Base-by-base conservation (phyloP, 768 basidiomycete species). In the Mycena epipterygia region DNA sequence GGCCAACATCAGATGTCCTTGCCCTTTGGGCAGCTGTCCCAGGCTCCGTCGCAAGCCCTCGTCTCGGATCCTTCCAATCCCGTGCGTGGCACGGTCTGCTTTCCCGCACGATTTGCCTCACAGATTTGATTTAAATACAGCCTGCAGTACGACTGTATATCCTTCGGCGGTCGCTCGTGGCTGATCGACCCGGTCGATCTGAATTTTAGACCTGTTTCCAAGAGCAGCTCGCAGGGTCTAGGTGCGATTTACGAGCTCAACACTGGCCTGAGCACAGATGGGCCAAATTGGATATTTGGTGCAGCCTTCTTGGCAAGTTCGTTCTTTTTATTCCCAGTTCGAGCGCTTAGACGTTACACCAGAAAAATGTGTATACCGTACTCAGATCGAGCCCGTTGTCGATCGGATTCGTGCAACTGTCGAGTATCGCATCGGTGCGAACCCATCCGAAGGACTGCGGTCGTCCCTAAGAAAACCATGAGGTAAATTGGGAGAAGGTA, bases 291-390 rank as follows among this genome's bases (percentile, higher is more conserved):
- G 61, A 52, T 63, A 25, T 63, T 63, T 11, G 61, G 61, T 17
- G 41, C 19, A 23, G 19, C 46, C 14, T 63, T 63, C 32, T 35
- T 63, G 49, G 61, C 41, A n/a, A 32, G 11, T 44, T 7, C 30
- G 2, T 16, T 32, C 27, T 4, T 37, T 41, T 12, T 33, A 27
- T 39, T 14, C 25, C 33, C 16, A 14, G 12, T 17, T 19, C 11
- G 35, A 16, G 5, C 13, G 17, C 42, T 44, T n/a, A 44, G 21
- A 21, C 25, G 48, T 25, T 32, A 6, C 17, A 4, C 33, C 37
- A 63, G 61, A 63, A 63, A 52, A 63, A 63, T 19, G 61, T 63
- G n/a, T 63, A 63, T 44, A 39, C 35, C 13, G 61, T 52, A 17
- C 11, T 63, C 17, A 32, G 61, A 27, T 25, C 32, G 35, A 41